Evolutionary conservation across 2,329 filamentous ascomycete species (phyloP), one percentile per base, ranked within the genome.

Genomic region (Massarina eburnea): DNA sequence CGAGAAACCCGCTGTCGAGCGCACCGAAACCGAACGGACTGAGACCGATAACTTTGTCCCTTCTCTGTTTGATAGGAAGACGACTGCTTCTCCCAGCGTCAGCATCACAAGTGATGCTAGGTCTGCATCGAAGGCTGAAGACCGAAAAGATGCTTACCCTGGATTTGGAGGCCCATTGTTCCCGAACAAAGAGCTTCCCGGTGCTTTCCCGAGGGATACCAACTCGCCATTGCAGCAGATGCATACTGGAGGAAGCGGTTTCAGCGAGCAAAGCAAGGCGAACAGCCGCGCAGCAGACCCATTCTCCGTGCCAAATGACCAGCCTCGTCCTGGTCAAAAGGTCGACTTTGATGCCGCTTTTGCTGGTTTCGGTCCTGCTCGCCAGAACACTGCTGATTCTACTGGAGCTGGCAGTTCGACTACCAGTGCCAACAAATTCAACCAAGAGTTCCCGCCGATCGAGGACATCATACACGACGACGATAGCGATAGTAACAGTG

Each of bases 371-470:
- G 77, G 76, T 32, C 54, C 69, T 38, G 72, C 76, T 38, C 78
- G 77, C 49, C 81, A 80, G 59, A 70, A 66, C 39, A 76, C 76
- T 49, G 59, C 57, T 27, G 62, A 55, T 21, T 45, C 58, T 4
- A 66, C 65, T 52, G 62, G 66, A 6, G 51, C 62, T 27, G 39
- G 52, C 24, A 55, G 67, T 24, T 58, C 58, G 47, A n/a, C 20
- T 8, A 12, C 19, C 7, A 62, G 57, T 48, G 62, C 79, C 2
- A 75, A 71, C 43, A 73, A 68, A 33, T 87, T 89, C 59, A 80
- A 84, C 62, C 79, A 83, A 18, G 94, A 97, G 66, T 97, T 97
- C 64, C 94, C 94, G 24, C 94, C 92, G 1, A 96, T 97, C 49
- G 85, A 86, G n/a, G 89, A 92, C 66, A 73, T 96, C 46, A 86